Base-by-base conservation (phyloP, 2,329 filamentous ascomycete genomes). In the Botrytis paeoniae region DNA sequence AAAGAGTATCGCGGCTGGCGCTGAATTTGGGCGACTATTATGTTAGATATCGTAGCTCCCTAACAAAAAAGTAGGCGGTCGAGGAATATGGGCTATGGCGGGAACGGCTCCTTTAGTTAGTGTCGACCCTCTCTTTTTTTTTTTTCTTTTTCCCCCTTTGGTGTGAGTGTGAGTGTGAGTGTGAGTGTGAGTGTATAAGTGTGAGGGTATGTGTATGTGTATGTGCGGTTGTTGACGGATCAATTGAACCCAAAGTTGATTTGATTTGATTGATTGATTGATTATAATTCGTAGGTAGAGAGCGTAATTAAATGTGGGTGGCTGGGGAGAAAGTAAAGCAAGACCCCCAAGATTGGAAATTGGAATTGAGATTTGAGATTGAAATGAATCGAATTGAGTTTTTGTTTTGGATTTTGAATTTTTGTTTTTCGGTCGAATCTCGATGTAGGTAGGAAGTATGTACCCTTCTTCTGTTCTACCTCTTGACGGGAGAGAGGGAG, bases 1-100 rank as follows among this genome's bases (percentile, higher is more conserved):
- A 65, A 64, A n/a, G 76, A 80, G 45, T 43, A 20, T 64, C 45
- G 64, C 29, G 61, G 74, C 75, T 74, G 78, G 75, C 41, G 75
- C 41, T 69, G 60, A 29, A 29, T 18, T 57, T 29, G 51, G 51
- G 45, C 48, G 48, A 66, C 45, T 71, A 71, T 71, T 64, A 57
- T 64, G 63, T 41, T 51, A 32, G 60, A 71, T 66, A 37, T 59
- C 29, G 69, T 25, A 71, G 60, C 60, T 57, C 45, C 70, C 61
- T 32, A 61, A 66, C 22, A 57, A 35, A 54, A 69, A 65, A 71
- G 57, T 59, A 59, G 61, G 70, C 70, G 70, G 70, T 71, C 59
- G 59, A 54, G 59, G 59, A 51, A 59, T 59, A 43, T 57, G 51
- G 51, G 64, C 25, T 45, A 20, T 25, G 41, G 57, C 54, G 39